Percentiles rank a stretch among this genome's conserved stretches.
Conservation (phyloP, 306 rosid genomes). For the Luffa aegyptiaca region DNA sequence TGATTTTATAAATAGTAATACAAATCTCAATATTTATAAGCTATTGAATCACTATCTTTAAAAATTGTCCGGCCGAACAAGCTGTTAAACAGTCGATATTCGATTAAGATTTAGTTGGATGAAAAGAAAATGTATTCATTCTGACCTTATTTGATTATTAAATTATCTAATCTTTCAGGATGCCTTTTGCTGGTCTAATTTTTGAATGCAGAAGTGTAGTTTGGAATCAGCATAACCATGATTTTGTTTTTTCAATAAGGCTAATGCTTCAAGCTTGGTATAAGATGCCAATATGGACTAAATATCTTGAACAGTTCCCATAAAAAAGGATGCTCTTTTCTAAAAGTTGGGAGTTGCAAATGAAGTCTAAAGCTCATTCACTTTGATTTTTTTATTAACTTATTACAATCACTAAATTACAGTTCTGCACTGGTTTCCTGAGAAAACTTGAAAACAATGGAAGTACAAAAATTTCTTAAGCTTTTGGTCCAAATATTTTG, state of each 20-base stretch:
- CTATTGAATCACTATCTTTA: background rate
- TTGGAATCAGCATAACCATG: background rate
- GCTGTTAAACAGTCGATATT: background rate
- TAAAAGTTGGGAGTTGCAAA: background rate
- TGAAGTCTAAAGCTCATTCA: background rate
- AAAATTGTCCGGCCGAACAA: background rate
- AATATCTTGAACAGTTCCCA: background rate
- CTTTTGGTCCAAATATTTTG: background rate
- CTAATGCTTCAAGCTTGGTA: background rate
- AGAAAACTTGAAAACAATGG: background rate
- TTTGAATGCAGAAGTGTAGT: background rate
- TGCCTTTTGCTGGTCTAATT: conserved; percentile 2
- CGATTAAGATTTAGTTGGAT: background rate
- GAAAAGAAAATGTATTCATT: background rate
- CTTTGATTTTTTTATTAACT: background rate
- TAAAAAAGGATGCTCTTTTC: background rate
- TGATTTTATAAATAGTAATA: background rate
- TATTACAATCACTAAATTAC: background rate
- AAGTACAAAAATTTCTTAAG: background rate
- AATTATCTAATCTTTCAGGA: background rate
- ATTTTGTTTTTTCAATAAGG: background rate
- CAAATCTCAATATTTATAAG: background rate
- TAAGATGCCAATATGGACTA: conserved; percentile 6
- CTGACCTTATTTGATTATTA: background rate
- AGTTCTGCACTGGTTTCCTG: background rate